A percentile compares a stretch with the other conserved stretches of the same genome.
Conservation (phyloP, 2,329 filamentous ascomycete genomes). For the Cladosporium sp. region DNA sequence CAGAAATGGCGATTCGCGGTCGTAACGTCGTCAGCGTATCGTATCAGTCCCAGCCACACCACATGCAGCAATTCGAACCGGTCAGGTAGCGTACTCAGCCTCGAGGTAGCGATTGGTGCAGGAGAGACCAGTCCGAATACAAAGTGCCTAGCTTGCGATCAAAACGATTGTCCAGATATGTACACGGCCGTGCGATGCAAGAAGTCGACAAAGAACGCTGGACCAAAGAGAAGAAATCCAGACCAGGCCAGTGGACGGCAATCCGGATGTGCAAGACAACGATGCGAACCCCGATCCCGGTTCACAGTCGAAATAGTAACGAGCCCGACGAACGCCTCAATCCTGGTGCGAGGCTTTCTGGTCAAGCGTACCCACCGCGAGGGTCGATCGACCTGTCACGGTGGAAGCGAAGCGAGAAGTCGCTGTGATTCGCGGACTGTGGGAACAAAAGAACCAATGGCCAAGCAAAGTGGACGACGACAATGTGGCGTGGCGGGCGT, state of each 20-base stretch:
- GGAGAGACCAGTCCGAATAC: too few relatives aligned
- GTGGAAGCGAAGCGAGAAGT: neutral
- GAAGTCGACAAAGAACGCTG: neutral
- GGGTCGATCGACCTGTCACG: slow-evolving; percentile 1
- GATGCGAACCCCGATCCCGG: neutral
- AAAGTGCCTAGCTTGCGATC: too few relatives aligned
- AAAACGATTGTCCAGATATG: neutral
- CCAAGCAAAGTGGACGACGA: neutral
- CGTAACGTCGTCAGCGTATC: slow-evolving; percentile 7
- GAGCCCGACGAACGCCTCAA: slow-evolving; percentile 1
- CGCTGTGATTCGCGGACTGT: slow-evolving; percentile 3
- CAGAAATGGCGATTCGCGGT: neutral
- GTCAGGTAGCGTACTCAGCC: neutral
- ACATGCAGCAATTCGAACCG: neutral
- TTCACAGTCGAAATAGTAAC: neutral
- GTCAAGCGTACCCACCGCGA: slow-evolving; percentile 3
- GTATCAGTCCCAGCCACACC: neutral
- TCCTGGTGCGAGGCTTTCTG: slow-evolving; percentile 5
- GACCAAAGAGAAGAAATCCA: neutral
- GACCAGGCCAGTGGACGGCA: neutral
- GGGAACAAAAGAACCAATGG: slow-evolving; percentile 2
- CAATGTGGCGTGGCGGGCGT: slow-evolving; percentile 6
- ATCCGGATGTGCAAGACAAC: neutral
- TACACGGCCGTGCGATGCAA: neutral
- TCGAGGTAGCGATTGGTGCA: neutral